Percentiles rank a stretch among this genome's conserved stretches.
Evolutionary conservation across 1,284 basidiomycete species (phyloP).

Genomic region (Heliocybe sulcata): DNA sequence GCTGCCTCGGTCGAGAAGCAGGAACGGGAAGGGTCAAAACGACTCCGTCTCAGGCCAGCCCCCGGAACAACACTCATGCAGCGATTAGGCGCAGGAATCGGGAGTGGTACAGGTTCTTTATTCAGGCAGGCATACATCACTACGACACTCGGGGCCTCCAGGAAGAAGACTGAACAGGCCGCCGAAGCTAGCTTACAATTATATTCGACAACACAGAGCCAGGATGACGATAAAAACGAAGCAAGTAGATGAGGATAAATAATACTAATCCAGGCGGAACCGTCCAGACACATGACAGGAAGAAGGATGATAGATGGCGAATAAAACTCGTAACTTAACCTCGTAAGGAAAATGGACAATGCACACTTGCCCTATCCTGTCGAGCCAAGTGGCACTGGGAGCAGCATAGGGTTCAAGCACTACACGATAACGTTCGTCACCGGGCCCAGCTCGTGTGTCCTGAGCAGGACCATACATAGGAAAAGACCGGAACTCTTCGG

Average conservation of each 20-base stretch:
- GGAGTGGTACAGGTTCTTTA: background rate
- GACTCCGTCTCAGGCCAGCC: no score
- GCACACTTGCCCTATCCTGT: background rate
- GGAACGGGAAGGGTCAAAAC: no score
- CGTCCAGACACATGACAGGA: background rate
- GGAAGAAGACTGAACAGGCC: background rate
- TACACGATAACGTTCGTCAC: conserved; percentile 1
- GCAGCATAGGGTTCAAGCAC: background rate
- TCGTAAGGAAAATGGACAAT: background rate
- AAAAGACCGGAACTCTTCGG: background rate
- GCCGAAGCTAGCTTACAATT: background rate
- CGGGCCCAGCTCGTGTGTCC: conserved; percentile 3
- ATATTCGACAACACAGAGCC: background rate
- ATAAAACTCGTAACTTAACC: background rate
- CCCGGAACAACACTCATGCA: no score
- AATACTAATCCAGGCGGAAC: background rate
- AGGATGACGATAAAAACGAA: background rate
- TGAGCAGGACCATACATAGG: background rate
- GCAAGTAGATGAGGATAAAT: background rate
- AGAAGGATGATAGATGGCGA: background rate
- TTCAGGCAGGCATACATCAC: background rate
- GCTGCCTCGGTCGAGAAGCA: background rate
- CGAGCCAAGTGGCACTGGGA: background rate
- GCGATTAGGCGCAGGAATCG: no score
- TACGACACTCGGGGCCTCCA: background rate